Evolutionary conservation across 495 filamentous ascomycete genomes (phyloP).

Genomic region (Neurospora intermedia): DNA sequence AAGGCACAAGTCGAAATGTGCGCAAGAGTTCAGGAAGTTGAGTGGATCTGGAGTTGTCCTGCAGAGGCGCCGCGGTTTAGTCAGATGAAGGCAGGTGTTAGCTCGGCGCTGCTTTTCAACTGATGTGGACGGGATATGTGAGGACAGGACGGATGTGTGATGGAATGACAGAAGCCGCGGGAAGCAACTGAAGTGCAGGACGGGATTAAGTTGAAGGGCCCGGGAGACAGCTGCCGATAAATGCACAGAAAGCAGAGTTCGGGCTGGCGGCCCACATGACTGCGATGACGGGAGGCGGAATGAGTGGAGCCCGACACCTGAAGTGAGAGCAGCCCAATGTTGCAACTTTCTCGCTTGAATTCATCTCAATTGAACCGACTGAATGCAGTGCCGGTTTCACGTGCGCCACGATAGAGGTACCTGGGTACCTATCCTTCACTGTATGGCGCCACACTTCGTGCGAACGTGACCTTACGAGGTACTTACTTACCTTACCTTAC

Average conservation of each 20-base stretch:
- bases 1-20: slow-evolving; percentile 5
- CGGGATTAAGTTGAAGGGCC: background rate
- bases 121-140: background rate
- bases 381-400: background rate
- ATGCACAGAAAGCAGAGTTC: background rate
- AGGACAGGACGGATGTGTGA: background rate
- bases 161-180: background rate
- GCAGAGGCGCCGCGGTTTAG: background rate
- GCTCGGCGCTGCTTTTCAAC: background rate
- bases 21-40: background rate
- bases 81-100: background rate
- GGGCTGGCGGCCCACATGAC: background rate
- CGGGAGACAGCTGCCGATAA: background rate
- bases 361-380: background rate
- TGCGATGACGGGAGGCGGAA: background rate
- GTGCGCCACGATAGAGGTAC: background rate
- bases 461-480: background rate
- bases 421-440: background rate
- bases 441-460: background rate
- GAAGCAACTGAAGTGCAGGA: background rate
- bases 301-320: background rate
- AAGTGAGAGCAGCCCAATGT: background rate
- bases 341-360: background rate
- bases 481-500: too few relatives aligned
- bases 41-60: background rate